Evolutionary conservation across 345 rosid species (phyloP).

Genomic region (Capsella bursapastoris): DNA sequence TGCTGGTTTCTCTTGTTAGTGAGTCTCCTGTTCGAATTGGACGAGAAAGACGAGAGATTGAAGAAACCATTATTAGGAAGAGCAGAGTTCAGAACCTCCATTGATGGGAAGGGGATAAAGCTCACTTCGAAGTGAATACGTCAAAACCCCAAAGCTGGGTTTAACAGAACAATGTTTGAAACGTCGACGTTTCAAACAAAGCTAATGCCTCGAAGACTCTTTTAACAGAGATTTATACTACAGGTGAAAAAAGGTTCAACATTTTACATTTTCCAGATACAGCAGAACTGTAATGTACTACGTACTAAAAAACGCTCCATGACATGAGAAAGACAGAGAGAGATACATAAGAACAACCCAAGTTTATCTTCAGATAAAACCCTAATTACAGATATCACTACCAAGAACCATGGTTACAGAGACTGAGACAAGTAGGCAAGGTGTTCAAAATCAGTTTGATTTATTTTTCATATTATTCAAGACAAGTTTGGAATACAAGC

Average conservation of each 20-base stretch:
- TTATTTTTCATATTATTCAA: background rate
- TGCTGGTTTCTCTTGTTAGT: slow-evolving; percentile 33
- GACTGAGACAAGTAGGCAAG: slow-evolving; percentile 17
- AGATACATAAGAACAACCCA: slow-evolving; percentile 21
- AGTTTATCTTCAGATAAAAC: slow-evolving; percentile 30
- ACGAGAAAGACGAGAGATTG: slow-evolving; percentile 44
- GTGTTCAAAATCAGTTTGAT: slow-evolving; percentile 21
- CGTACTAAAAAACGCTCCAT: slow-evolving; percentile 8
- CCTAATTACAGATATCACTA: slow-evolving; percentile 37
- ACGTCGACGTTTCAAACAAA: slow-evolving; percentile 25
- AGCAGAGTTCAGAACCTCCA: slow-evolving; percentile 57
- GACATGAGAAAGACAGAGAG: slow-evolving; percentile 23
- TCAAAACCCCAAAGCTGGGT: slow-evolving; percentile 34
- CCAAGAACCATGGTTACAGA: slow-evolving; percentile 34
- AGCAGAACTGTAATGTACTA: slow-evolving; percentile 22
- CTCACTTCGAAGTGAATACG: background rate
- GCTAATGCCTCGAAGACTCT: background rate
- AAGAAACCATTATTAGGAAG: slow-evolving; percentile 30
- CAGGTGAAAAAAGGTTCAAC: background rate
- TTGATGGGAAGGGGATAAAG: slow-evolving; percentile 27
- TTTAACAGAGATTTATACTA: no score
- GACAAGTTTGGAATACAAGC: slow-evolving; percentile 90
- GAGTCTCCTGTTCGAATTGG: slow-evolving; percentile 40
- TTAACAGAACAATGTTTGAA: slow-evolving; percentile 5
- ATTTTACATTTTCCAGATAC: slow-evolving; percentile 40